A percentile compares a stretch with the other conserved stretches of the same genome.
These are phyloP conservation scores for Fusarium tuaranense DNA, from an alignment of 2,329 filamentous ascomycete species.

Conservation along the genomic window DNA sequence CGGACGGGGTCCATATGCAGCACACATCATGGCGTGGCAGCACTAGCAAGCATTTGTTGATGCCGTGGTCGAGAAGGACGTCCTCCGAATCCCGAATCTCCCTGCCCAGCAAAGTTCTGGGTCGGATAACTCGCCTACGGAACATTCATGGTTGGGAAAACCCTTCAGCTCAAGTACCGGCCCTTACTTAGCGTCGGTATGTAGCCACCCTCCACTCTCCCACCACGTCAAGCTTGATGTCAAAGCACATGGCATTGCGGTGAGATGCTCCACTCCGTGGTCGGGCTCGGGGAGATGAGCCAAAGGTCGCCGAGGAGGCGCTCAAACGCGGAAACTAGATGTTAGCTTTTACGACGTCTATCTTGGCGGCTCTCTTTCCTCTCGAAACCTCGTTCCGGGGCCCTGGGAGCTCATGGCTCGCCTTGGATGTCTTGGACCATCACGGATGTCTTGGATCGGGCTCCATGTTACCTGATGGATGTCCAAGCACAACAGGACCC, in stretches of 20 bases:
- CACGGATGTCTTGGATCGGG: constrained; percentile 1
- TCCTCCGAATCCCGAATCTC: neutral
- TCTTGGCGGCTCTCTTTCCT: neutral
- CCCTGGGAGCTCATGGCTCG: constrained; percentile 3
- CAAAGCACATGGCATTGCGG: constrained; percentile 1
- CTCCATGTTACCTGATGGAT: neutral
- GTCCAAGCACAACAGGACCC: neutral
- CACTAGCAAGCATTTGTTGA: neutral
- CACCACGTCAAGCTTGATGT: neutral
- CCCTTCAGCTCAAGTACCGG: constrained; percentile 4
- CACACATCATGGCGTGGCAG: neutral
- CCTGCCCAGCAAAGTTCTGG: neutral
- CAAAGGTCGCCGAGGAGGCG: neutral
- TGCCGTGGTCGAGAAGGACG: neutral
- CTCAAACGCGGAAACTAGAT: constrained; percentile 5
- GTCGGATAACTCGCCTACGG: neutral
- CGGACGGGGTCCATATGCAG: neutral
- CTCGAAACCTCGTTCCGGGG: neutral
- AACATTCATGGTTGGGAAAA: neutral
- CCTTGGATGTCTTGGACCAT: neutral
- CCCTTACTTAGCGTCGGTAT: constrained; percentile 24
- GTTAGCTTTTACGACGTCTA: neutral
- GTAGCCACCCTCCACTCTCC: constrained; percentile 1
- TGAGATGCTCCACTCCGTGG: constrained; percentile 4
- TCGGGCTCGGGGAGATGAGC: neutral